These are phyloP conservation scores for Picea sitchensis DNA, from an alignment of 75 land plant species.

Conservation along the genomic window DNA sequence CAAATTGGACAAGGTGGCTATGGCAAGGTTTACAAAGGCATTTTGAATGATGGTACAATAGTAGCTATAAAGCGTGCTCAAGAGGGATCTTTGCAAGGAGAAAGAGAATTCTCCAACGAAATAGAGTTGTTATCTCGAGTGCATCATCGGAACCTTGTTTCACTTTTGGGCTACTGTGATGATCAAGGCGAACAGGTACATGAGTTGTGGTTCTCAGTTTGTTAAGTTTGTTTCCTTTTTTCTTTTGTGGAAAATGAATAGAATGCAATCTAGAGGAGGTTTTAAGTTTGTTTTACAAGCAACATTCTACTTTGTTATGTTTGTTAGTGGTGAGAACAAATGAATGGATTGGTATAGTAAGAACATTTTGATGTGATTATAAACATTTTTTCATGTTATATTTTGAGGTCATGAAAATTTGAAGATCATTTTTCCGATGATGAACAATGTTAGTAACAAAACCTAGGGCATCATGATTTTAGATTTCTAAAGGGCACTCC, in stretches of 20 bases:
- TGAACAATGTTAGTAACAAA: no score
- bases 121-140: slow-evolving; percentile 60
- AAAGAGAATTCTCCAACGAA: slow-evolving; percentile 55
- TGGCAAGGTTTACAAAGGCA: slow-evolving; percentile 67
- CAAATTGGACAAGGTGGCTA: slow-evolving; percentile 58
- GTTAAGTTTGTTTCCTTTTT: slow-evolving; percentile 24
- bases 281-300: slow-evolving; percentile 4
- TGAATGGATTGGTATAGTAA: neutral
- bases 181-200: slow-evolving; percentile 64
- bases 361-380: neutral
- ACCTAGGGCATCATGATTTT: no score
- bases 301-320: neutral
- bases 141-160: slow-evolving; percentile 63
- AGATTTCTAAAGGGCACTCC: no score
- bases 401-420: neutral
- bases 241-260: slow-evolving; percentile 51
- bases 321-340: neutral
- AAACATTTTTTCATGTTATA: neutral
- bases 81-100: slow-evolving; percentile 57
- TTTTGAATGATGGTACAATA: slow-evolving; percentile 30
- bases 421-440: no score
- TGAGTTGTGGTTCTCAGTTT: slow-evolving; percentile 16
- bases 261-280: slow-evolving; percentile 49
- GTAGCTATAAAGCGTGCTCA: slow-evolving; percentile 70
- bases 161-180: slow-evolving; percentile 57